Base-by-base conservation (phyloP, 331 rosid genomes). In the Acacia pycnantha region DNA sequence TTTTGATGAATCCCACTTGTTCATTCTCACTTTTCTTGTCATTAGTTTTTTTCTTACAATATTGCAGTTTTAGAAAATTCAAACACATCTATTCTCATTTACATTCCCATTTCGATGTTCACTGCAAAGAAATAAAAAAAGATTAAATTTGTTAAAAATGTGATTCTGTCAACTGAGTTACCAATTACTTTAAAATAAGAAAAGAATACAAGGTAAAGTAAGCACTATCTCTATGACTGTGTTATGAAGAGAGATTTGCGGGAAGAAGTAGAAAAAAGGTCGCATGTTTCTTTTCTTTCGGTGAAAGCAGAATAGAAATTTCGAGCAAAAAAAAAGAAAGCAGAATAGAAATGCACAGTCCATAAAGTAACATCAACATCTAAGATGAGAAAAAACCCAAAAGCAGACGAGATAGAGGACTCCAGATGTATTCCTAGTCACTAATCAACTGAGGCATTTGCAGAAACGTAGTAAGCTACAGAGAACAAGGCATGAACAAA, bases 401-500 rank as follows among this genome's bases (percentile, higher is more conserved):
- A 79, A 83, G 80, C 47, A 77, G 29, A 67, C 16, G 80, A 26
- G 68, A 77, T 68, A 76, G 83, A 53, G 22, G 81, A 58, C 61
- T 65, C 81, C 48, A 68, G 40, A 67, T 54, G 71, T 67, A 64
- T n/a, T 43, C 79, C 76, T 79, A 81, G 18, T 43, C 74, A 6
- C 70, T 90, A 85, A 73, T 81, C 59, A 79, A 41, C 19, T 31
- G 83, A 72, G 71, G 91, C 91, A 78, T 94, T 92, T 89, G 93
- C 77, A 84, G 94, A 84, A 78, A 90, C 85, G 87, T 92, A 96
- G 89, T 88, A 96, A 4, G 93, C 89, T 46, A 96, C 93, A 80
- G 83, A 83, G 86, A 95, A 91, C 71, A 93, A 82, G 72, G 76
- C 97, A 92, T 96, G 99, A 78, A 91, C 97, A 86, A 96, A 96